Percentiles rank a stretch among this genome's conserved stretches.
These are phyloP conservation scores for Tieghemostelium lacteum DNA, from an alignment of 78 protist species.

Conservation along the genomic window DNA sequence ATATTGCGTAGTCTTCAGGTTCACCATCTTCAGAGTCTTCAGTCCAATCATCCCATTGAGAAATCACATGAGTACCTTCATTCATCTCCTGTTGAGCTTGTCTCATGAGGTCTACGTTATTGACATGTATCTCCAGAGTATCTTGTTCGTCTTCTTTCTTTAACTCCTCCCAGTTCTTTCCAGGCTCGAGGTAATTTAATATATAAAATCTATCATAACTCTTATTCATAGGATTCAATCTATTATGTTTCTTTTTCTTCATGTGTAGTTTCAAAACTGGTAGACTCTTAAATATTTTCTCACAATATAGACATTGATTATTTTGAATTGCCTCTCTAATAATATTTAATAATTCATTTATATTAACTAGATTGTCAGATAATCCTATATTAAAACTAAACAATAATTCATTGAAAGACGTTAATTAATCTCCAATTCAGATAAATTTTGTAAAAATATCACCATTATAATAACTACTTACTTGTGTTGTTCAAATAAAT, in stretches of 20 bases:
- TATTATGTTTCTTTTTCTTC: slow-evolving; percentile 79
- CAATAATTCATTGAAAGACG: background rate
- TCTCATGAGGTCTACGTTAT: slow-evolving; percentile 18
- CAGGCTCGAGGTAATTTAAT: slow-evolving; percentile 75
- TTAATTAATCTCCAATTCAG: background rate
- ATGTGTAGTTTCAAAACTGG: slow-evolving; percentile 67
- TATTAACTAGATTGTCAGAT: slow-evolving; percentile 74
- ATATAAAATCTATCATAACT: slow-evolving; percentile 76
- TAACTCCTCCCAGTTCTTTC: slow-evolving; percentile 67
- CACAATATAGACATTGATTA: slow-evolving; percentile 77
- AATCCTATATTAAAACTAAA: slow-evolving; percentile 65
- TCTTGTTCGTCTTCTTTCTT: slow-evolving; percentile 50
- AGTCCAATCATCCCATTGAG: slow-evolving; percentile 77
- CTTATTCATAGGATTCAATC: slow-evolving; percentile 75
- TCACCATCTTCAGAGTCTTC: slow-evolving; percentile 18
- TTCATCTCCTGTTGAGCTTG: slow-evolving; percentile 33
- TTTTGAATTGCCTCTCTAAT: slow-evolving; percentile 11
- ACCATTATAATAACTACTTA: background rate
- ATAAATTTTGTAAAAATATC: background rate
- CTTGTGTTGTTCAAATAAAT: slow-evolving; percentile 55
- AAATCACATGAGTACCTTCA: slow-evolving; percentile 15
- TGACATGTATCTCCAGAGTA: background rate
- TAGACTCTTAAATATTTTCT: slow-evolving; percentile 54
- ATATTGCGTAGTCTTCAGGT: slow-evolving; percentile 29
- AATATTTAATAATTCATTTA: slow-evolving; percentile 55